These are phyloP conservation scores for Taiwanofungus camphoratus DNA, from an alignment of 1,284 basidiomycete genomes.

Conservation along the genomic window DNA sequence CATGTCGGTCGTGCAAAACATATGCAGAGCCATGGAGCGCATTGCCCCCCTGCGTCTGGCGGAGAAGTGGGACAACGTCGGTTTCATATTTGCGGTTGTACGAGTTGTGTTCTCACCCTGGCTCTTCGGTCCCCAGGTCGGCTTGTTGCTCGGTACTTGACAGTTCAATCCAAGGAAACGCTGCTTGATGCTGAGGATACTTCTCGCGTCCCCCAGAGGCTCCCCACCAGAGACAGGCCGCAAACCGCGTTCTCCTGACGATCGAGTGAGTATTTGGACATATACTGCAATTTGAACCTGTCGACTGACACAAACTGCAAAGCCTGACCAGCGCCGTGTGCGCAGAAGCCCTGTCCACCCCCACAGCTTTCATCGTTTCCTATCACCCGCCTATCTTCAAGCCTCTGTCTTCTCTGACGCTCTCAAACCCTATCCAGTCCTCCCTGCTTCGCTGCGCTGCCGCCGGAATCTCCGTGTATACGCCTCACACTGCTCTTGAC, in stretches of 20 bases:
- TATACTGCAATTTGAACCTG: background rate
- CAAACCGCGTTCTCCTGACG: conserved; percentile 72
- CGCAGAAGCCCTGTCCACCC: conserved; percentile 63
- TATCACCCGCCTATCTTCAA: conserved; percentile 93
- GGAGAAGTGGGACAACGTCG: conserved; percentile 88
- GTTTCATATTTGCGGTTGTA: conserved; percentile 24
- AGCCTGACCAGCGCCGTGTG: conserved; percentile 79
- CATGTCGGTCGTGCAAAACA: conserved; percentile 41
- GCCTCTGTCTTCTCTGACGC: conserved; percentile 73
- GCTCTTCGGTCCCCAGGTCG: conserved; percentile 50
- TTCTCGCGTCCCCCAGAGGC: conserved; percentile 49
- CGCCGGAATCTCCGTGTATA: conserved; percentile 81
- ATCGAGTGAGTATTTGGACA: conserved; percentile 62
- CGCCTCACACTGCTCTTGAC: conserved; percentile 86
- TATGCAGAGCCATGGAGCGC: conserved; percentile 64
- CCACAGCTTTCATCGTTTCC: conserved; percentile 67
- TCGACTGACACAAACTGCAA: conserved; percentile 2
- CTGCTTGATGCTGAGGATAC: background rate
- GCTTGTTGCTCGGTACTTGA: conserved; percentile 67
- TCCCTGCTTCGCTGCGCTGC: conserved; percentile 77
- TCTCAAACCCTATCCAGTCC: conserved; percentile 74
- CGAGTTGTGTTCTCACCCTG: conserved; percentile 4
- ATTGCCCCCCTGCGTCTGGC: conserved; percentile 84
- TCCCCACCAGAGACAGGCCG: conserved; percentile 49
- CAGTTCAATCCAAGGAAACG: conserved; percentile 2